phyloP scores from a whole-genome alignment of 768 basidiomycete species.

The Dictyophora rubrovolvata region DNA sequence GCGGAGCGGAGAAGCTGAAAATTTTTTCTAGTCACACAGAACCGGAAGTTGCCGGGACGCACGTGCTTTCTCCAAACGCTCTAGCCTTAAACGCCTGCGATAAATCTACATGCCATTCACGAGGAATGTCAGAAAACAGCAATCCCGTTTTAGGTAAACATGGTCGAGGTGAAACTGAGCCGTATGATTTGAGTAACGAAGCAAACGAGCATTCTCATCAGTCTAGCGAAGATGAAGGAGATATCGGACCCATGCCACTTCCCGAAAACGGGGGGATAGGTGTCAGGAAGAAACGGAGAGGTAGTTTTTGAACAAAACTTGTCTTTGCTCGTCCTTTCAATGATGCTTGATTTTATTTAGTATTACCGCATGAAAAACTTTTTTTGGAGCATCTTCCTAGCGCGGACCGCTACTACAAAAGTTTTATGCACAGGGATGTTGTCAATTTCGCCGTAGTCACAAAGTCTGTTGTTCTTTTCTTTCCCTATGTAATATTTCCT shows the following conservation, averaged over 20 bases:
- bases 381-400: constrained; percentile 89
- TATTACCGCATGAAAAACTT: constrained; percentile 85
- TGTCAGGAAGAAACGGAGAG: constrained; percentile 76
- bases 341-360: constrained; percentile 41
- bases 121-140: constrained; percentile 8
- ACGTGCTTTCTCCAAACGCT: neutral
- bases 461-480: constrained; percentile 41
- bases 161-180: constrained; percentile 28
- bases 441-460: constrained; percentile 86
- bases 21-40: neutral
- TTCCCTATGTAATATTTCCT: neutral
- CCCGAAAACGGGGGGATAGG: constrained; percentile 33
- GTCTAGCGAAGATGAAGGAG: constrained; percentile 60
- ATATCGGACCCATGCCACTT: constrained; percentile 86
- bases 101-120: neutral
- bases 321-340: neutral
- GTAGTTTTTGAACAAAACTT: constrained; percentile 26
- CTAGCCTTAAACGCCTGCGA: neutral
- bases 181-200: constrained; percentile 19
- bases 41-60: neutral
- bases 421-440: constrained; percentile 94
- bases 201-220: constrained; percentile 25
- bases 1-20: neutral
- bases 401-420: constrained; percentile 91
- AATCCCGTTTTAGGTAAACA: constrained; percentile 61